phyloP scores from a whole-genome alignment of 1,284 basidiomycete genomes.

The Fomitopsis pinicola region DNA sequence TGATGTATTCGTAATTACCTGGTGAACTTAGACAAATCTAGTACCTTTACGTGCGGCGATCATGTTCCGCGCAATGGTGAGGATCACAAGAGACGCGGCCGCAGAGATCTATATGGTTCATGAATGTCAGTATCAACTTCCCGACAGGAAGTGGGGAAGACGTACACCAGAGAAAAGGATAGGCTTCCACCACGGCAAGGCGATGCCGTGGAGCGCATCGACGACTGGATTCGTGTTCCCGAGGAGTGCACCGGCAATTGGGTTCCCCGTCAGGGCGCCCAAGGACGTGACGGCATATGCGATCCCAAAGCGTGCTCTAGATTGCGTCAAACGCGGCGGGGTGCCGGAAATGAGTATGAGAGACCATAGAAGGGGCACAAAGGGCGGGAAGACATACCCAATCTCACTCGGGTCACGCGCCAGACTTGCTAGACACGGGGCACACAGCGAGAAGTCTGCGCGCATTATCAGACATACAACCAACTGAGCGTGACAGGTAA shows the following conservation, averaged over 20 bases:
- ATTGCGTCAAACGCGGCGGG: not conserved
- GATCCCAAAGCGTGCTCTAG: not conserved
- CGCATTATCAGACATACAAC: not conserved
- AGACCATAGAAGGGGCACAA: not conserved
- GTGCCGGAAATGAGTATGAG: not conserved
- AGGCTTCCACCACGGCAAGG: not conserved
- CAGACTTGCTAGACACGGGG: not conserved
- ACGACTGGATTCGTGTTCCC: not conserved
- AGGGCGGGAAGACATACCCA: not conserved
- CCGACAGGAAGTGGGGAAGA: not conserved
- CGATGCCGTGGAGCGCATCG: too few relatives aligned
- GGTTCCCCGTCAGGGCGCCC: not conserved
- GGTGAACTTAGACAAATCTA: too few relatives aligned
- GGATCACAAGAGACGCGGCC: too few relatives aligned
- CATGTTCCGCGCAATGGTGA: too few relatives aligned
- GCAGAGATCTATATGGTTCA: too few relatives aligned
- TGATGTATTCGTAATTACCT: too few relatives aligned
- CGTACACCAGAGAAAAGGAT: not conserved
- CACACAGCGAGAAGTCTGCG: not conserved
- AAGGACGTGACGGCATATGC: not conserved
- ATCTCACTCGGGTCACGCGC: not conserved
- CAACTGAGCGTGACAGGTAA: not conserved
- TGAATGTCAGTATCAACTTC: too few relatives aligned
- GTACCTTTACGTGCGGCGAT: too few relatives aligned
- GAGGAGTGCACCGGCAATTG: constrained; percentile 1